These are phyloP conservation scores for Flaveria linearis DNA, from an alignment of 129 eudicot genomes.

Conservation along the genomic window DNA sequence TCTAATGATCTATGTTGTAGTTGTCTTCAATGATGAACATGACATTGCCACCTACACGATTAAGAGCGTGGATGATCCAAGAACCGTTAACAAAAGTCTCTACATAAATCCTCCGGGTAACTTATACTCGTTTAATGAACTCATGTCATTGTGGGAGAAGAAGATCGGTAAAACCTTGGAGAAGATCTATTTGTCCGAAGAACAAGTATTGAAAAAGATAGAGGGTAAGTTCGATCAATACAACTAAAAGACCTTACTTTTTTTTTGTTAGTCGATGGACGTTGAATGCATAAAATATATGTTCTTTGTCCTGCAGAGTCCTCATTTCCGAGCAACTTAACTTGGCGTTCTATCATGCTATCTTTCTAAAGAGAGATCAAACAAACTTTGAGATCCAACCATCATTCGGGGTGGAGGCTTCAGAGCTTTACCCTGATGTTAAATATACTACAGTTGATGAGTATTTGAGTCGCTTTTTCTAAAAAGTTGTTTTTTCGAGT, in stretches of 20 bases:
- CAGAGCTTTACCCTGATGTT: conserved; percentile 51
- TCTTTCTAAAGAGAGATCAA: conserved; percentile 52
- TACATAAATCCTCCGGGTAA: conserved; percentile 44
- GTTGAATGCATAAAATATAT: background rate
- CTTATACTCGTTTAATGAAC: conserved; percentile 42
- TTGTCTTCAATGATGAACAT: conserved; percentile 41
- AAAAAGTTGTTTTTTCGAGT: background rate
- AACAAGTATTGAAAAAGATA: conserved; percentile 42
- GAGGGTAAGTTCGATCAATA: conserved; percentile 31
- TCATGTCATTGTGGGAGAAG: conserved; percentile 53
- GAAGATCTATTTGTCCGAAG: conserved; percentile 38
- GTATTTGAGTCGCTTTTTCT: conserved; percentile 29
- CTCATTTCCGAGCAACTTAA: conserved; percentile 35
- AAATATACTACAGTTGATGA: conserved; percentile 49
- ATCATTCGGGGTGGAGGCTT: conserved; percentile 52
- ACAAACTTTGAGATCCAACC: conserved; percentile 49
- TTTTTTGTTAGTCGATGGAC: background rate
- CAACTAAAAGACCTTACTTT: background rate
- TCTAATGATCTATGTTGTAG: conserved; percentile 21
- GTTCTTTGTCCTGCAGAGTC: conserved; percentile 32
- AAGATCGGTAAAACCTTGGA: conserved; percentile 43
- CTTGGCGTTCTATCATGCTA: conserved; percentile 32
- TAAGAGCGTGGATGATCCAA: conserved; percentile 46
- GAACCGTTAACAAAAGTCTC: conserved; percentile 44
- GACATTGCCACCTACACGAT: conserved; percentile 52